Conservation (phyloP, 495 filamentous ascomycete species). For the Lophiotrema nucula region DNA sequence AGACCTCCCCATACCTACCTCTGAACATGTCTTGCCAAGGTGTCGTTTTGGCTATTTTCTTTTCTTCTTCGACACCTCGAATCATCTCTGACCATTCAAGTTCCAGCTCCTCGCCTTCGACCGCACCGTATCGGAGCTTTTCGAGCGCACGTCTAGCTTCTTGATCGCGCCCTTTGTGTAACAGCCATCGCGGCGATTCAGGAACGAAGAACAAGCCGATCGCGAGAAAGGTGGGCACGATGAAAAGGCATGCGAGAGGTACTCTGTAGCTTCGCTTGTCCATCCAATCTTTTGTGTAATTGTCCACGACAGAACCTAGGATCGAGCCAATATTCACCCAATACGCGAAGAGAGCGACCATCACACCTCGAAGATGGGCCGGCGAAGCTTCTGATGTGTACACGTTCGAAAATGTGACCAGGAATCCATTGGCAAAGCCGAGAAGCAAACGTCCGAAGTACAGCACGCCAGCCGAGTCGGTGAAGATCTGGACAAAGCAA, state of each 20-base stretch:
- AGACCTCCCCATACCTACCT: constrained; percentile 47
- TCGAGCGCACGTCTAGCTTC: constrained; percentile 66
- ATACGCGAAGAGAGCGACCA: constrained; percentile 21
- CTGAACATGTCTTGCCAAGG: constrained; percentile 41
- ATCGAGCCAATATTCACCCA: constrained; percentile 27
- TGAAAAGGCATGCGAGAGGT: constrained; percentile 54
- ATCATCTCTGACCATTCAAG: constrained; percentile 26
- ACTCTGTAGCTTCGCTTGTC: constrained; percentile 54
- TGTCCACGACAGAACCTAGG: constrained; percentile 14
- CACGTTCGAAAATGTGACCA: constrained; percentile 30
- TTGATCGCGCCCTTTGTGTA: constrained; percentile 63
- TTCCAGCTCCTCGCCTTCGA: constrained; percentile 3
- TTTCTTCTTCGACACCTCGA: constrained; percentile 20
- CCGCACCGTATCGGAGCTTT: constrained; percentile 48
- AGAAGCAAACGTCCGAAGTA: constrained; percentile 26
- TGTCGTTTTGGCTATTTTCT: neutral
- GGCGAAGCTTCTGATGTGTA: constrained; percentile 22
- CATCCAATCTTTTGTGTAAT: constrained; percentile 38
- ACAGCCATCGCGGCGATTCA: constrained; percentile 79
- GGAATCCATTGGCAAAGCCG: constrained; percentile 23
- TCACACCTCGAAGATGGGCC: constrained; percentile 27
- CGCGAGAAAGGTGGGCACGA: constrained; percentile 58
- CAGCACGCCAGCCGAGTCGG: neutral
- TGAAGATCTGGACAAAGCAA: constrained; percentile 19
- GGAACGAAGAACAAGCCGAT: constrained; percentile 64